Evolutionary conservation across 2,329 filamentous ascomycete genomes (phyloP).

Genomic region (Fusarium tricinctum): DNA sequence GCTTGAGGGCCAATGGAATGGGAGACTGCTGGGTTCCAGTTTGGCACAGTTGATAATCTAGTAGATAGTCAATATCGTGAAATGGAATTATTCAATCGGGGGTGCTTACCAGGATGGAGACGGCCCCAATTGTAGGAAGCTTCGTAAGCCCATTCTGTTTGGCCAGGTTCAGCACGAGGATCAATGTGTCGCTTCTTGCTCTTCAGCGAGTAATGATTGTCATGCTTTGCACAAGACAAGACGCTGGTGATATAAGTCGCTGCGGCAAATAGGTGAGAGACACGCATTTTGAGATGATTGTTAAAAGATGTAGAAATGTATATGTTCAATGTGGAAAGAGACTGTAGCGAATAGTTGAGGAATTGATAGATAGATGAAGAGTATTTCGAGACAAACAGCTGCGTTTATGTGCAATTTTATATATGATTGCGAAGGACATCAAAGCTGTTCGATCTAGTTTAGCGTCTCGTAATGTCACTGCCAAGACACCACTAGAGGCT

Average conservation of each 20-base stretch:
- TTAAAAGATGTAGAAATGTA: too few relatives aligned
- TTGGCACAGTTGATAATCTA: conserved; percentile 39
- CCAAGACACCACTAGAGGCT: conserved; percentile 12
- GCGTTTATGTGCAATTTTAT: conserved; percentile 1
- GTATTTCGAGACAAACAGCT: not conserved
- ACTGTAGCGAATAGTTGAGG: not conserved
- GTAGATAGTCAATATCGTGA: not conserved
- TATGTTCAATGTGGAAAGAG: too few relatives aligned
- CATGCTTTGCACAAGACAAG: conserved; percentile 23
- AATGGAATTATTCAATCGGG: accelerated
- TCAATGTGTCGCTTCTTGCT: conserved; percentile 32
- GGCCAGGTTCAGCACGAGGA: conserved; percentile 13
- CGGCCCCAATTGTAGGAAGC: conserved; percentile 41
- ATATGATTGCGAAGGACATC: conserved; percentile 9
- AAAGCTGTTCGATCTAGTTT: not conserved
- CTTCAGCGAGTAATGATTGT: conserved; percentile 31
- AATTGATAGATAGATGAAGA: not conserved
- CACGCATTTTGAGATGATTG: conserved; percentile 5
- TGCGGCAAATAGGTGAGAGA: conserved; percentile 9
- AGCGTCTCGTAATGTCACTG: conserved; percentile 18
- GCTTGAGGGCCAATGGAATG: conserved; percentile 37
- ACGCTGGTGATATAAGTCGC: not conserved
- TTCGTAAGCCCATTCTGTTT: conserved; percentile 39
- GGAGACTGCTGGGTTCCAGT: conserved; percentile 40
- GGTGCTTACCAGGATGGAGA: conserved; percentile 19